Conservation (phyloP, 2,329 filamentous ascomycete genomes). For the Dryadomyces quercus-mongolicae region DNA sequence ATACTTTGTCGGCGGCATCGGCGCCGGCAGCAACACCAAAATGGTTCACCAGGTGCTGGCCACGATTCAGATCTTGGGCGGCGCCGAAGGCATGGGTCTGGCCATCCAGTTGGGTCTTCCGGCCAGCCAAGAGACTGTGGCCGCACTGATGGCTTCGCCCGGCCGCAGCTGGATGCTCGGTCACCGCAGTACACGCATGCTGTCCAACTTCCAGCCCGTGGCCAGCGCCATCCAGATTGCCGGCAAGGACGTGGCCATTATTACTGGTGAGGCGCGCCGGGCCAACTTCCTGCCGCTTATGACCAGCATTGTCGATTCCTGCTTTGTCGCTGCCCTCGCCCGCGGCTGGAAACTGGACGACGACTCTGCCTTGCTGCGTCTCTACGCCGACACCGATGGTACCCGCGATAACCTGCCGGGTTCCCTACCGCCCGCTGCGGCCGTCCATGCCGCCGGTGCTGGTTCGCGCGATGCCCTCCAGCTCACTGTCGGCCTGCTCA, state of each 20-base stretch:
- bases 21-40: slow-evolving; percentile 50
- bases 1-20: slow-evolving; percentile 49
- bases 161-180: slow-evolving; percentile 52
- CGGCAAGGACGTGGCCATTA: slow-evolving; percentile 51
- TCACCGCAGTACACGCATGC: slow-evolving; percentile 43
- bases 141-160: slow-evolving; percentile 31
- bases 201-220: slow-evolving; percentile 39
- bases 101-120: slow-evolving; percentile 44
- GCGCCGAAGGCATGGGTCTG: slow-evolving; percentile 48
- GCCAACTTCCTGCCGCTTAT: slow-evolving; percentile 48
- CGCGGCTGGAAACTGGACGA: slow-evolving; percentile 39
- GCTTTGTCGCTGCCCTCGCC: slow-evolving; percentile 47
- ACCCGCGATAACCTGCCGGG: background rate
- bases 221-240: slow-evolving; percentile 49
- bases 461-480: background rate
- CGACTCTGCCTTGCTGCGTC: slow-evolving; percentile 28
- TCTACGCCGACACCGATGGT: slow-evolving; percentile 23
- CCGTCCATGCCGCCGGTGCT: background rate
- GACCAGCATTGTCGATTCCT: slow-evolving; percentile 50
- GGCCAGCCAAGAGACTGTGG: slow-evolving; percentile 22
- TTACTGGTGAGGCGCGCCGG: slow-evolving; percentile 51
- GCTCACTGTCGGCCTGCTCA: slow-evolving; percentile 26
- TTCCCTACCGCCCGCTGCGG: background rate
- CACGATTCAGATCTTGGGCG: slow-evolving; percentile 48
- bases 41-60: slow-evolving; percentile 53